Conservation (phyloP, 169 alveolate species). For the Miamiensis avidus region DNA sequence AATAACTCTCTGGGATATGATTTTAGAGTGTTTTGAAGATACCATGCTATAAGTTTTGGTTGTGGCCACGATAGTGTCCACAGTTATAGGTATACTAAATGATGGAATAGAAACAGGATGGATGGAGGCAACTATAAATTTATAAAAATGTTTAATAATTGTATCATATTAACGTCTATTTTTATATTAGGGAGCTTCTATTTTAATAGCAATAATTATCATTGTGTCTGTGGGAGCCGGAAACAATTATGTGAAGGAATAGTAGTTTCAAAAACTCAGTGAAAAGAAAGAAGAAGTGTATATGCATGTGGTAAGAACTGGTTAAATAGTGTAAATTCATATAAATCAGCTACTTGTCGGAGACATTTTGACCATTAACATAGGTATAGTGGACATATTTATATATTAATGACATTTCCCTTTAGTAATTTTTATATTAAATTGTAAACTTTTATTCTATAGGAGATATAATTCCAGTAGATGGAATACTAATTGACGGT, state of each 20-base stretch:
- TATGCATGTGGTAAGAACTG: slow-evolving; percentile 59
- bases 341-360: slow-evolving; percentile 71
- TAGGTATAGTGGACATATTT: slow-evolving; percentile 44
- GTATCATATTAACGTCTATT: neutral
- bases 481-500: slow-evolving; percentile 83
- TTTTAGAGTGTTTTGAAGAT: slow-evolving; percentile 65
- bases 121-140: slow-evolving; percentile 42
- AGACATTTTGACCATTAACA: slow-evolving; percentile 60
- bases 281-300: slow-evolving; percentile 51
- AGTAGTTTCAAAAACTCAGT: slow-evolving; percentile 57
- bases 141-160: too few species aligned
- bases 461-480: slow-evolving; percentile 85
- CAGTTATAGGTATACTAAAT: slow-evolving; percentile 56
- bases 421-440: too few species aligned
- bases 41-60: slow-evolving; percentile 55
- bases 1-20: slow-evolving; percentile 50
- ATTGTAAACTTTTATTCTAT: too few species aligned
- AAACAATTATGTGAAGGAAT: slow-evolving; percentile 56
- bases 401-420: too few species aligned
- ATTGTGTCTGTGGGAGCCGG: slow-evolving; percentile 63
- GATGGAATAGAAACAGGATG: slow-evolving; percentile 68
- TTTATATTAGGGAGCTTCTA: slow-evolving; percentile 50
- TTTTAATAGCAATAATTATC: slow-evolving; percentile 60
- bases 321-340: slow-evolving; percentile 53
- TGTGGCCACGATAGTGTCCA: slow-evolving; percentile 53